phyloP scores from a whole-genome alignment of 441 rosid species.

The Flueggea neowawraea region DNA sequence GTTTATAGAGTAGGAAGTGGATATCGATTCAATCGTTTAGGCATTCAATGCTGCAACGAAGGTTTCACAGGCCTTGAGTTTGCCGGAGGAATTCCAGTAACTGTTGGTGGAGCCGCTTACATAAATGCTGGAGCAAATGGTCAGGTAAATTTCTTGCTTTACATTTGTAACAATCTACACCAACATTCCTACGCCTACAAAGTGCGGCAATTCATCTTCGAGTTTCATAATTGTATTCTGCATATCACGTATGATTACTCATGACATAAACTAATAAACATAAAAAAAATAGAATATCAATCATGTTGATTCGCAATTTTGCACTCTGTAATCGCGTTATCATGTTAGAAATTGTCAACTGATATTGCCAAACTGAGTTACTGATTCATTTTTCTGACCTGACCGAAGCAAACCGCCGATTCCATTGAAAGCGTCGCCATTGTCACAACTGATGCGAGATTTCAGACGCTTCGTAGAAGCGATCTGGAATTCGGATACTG shows the following conservation, averaged over 20 bases:
- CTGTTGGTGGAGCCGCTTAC: slow-evolving; percentile 33
- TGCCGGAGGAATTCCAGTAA: slow-evolving; percentile 30
- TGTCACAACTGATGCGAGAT: slow-evolving; percentile 13
- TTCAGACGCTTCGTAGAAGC: slow-evolving; percentile 13
- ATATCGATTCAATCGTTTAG: slow-evolving; percentile 24
- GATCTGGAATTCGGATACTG: slow-evolving; percentile 28
- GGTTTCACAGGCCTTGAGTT: slow-evolving; percentile 37
- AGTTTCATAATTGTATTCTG: too few species aligned
- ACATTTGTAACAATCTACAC: not conserved
- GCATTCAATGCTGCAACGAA: slow-evolving; percentile 19
- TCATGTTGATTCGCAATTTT: too few species aligned
- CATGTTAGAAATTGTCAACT: too few species aligned
- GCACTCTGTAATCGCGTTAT: too few species aligned
- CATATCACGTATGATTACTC: too few species aligned
- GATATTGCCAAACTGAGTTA: not conserved
- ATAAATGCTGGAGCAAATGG: slow-evolving; percentile 43
- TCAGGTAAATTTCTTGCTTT: slow-evolving; percentile 12
- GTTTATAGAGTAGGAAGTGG: slow-evolving; percentile 32
- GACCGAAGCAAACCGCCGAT: slow-evolving; percentile 23
- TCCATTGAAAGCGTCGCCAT: slow-evolving; percentile 20
- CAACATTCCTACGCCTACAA: too few species aligned
- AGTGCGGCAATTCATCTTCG: too few species aligned
- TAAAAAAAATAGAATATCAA: too few species aligned
- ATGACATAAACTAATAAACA: too few species aligned
- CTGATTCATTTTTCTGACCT: not conserved